phyloP scores from a whole-genome alignment of 1,284 basidiomycete genomes.

The Fereydounia khargensis region DNA sequence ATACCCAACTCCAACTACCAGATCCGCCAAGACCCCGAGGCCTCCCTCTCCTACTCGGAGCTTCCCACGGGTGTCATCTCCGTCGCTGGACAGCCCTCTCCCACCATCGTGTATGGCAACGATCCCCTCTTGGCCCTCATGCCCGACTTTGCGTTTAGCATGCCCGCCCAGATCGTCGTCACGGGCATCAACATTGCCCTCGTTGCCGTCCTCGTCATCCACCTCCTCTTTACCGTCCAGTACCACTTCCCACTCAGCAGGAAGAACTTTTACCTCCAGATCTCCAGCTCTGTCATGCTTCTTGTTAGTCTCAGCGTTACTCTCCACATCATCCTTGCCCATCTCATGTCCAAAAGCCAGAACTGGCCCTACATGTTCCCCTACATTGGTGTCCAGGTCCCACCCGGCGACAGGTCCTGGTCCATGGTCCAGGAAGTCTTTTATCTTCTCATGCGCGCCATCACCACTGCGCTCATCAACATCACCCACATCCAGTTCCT shows the following conservation, averaged over 20 bases:
- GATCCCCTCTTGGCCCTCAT: constrained; percentile 38
- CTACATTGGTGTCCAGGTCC: constrained; percentile 72
- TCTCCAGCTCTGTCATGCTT: constrained; percentile 76
- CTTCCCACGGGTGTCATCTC: constrained; percentile 23
- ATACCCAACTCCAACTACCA: too few relatives aligned
- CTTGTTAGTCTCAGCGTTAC: constrained; percentile 60
- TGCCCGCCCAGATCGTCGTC: constrained; percentile 86
- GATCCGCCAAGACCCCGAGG: too few relatives aligned
- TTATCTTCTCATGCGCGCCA: constrained; percentile 84
- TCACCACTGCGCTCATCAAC: constrained; percentile 79
- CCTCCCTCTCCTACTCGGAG: too few relatives aligned
- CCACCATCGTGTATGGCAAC: constrained; percentile 12
- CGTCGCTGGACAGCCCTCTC: constrained; percentile 37
- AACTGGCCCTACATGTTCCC: constrained; percentile 92
- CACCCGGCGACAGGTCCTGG: constrained; percentile 75
- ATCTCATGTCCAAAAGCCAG: constrained; percentile 67
- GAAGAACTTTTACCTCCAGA: constrained; percentile 84
- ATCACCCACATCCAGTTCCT: constrained; percentile 97
- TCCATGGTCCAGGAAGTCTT: constrained; percentile 68
- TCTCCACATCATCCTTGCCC: constrained; percentile 66
- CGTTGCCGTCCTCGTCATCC: constrained; percentile 80
- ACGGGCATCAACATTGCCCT: constrained; percentile 85
- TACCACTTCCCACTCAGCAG: constrained; percentile 93
- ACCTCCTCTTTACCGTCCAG: constrained; percentile 89
- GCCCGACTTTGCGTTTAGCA: constrained; percentile 67